Base-by-base conservation (phyloP, 192 early-diverging fungal species). In the Haplosporangium gracile region DNA sequence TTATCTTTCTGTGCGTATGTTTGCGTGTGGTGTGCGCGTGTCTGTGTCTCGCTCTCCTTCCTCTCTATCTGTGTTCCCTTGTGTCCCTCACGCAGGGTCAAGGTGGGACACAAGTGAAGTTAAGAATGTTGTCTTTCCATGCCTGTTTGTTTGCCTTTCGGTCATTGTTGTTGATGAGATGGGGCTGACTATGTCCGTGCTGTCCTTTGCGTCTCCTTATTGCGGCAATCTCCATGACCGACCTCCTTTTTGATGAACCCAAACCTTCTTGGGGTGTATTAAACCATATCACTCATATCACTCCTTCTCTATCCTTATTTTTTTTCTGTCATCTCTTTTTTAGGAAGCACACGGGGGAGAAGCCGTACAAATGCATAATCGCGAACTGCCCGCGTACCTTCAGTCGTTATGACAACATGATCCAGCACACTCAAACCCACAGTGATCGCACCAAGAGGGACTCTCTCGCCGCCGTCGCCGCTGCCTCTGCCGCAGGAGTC, bases 371-470 rank as follows among this genome's bases (percentile, higher is more conserved):
- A 69, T 94, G 93, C 71, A 88, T 92, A 47, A 83, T 91, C 22
- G 88, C 91, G 20, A 88, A 79, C 29, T 94, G 93, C 72, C 88
- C 87, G 78, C 90, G 92, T 45, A 88, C 89, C 38, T 94, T 94
- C 72, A 94, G 93, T 82, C 92, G 93, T n/a, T 94, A 92, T 55
- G 93, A 94, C 81, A 94, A 94, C 68, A 94, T 94, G 93, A 93
- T 94, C 87, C 93, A 94, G 79, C 93, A 94, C 70, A 92, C 92
- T 34, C 92, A 93, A 36, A 94, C 92, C 63, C 93, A 94, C 80
- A 72, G 84, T 10, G 84, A 86, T 45, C 78, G 84, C 1, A 60
- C 84, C 10, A 86, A 86, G 63, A 43, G 84, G 18, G 84, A 86
- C n/a, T 86, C 84, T 8, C 83, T 85, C 34, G 75, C 36, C 4